These are phyloP conservation scores for Cladophialophora exuberans DNA, from an alignment of 2,329 filamentous ascomycete genomes.

Conservation along the genomic window DNA sequence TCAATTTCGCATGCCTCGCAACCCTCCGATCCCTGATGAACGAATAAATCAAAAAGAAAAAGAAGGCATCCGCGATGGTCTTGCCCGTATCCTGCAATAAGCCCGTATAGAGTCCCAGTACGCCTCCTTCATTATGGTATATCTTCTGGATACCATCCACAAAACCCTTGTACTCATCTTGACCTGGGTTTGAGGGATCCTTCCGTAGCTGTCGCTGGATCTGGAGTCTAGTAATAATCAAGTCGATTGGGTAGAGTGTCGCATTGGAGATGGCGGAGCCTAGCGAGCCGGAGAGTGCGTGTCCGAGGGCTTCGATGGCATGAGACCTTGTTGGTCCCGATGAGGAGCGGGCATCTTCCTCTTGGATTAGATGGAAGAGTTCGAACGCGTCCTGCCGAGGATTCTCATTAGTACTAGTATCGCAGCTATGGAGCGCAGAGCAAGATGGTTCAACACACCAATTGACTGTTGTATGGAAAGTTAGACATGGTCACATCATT, in stretches of 20 bases:
- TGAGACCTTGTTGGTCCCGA: constrained; percentile 45
- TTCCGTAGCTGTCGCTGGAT: constrained; percentile 67
- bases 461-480: constrained; percentile 28
- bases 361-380: constrained; percentile 47
- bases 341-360: constrained; percentile 29
- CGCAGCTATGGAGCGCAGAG: background rate
- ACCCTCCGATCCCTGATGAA: constrained; percentile 54
- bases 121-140: constrained; percentile 69
- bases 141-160: constrained; percentile 73
- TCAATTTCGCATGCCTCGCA: constrained; percentile 12
- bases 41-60: constrained; percentile 84
- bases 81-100: constrained; percentile 67
- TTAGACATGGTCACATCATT: constrained; percentile 24
- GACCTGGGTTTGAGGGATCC: constrained; percentile 35
- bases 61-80: constrained; percentile 73
- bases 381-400: constrained; percentile 46
- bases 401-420: background rate
- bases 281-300: constrained; percentile 77
- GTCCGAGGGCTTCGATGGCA: constrained; percentile 71
- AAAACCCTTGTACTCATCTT: constrained; percentile 65
- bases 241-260: constrained; percentile 77
- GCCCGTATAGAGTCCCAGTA: constrained; percentile 70
- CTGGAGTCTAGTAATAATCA: constrained; percentile 81
- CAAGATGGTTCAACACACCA: constrained; percentile 18
- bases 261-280: constrained; percentile 80